Evolutionary conservation across 2,329 filamentous ascomycete species (phyloP).

Genomic region (Pseudomassariella vexata): DNA sequence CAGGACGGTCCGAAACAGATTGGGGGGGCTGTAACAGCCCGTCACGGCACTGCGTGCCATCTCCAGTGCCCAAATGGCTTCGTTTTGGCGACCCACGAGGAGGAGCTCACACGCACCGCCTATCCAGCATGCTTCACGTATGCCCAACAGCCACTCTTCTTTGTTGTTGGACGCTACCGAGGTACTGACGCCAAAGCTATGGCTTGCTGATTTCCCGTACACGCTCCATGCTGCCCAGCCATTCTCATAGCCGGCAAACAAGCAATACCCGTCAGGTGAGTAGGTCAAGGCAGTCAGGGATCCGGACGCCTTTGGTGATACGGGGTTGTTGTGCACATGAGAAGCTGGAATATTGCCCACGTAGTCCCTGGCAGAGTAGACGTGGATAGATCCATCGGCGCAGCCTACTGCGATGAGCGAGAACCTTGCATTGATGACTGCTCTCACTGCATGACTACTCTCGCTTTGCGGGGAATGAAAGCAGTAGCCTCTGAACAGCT

Average conservation of each 20-base stretch:
- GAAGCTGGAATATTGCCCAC: slow-evolving; percentile 86
- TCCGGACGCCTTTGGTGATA: slow-evolving; percentile 64
- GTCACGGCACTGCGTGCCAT: slow-evolving; percentile 92
- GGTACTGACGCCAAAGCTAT: slow-evolving; percentile 71
- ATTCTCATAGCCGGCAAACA: slow-evolving; percentile 87
- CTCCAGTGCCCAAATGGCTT: slow-evolving; percentile 80
- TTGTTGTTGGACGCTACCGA: slow-evolving; percentile 59
- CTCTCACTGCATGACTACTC: slow-evolving; percentile 59
- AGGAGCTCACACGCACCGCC: slow-evolving; percentile 83
- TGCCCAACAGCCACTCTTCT: slow-evolving; percentile 79
- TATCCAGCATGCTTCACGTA: slow-evolving; percentile 77
- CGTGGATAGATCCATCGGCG: slow-evolving; percentile 68
- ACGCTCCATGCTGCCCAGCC: slow-evolving; percentile 98
- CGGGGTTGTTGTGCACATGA: slow-evolving; percentile 67
- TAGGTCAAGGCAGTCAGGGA: slow-evolving; percentile 70
- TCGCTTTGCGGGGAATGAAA: slow-evolving; percentile 70
- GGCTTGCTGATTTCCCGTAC: slow-evolving; percentile 83
- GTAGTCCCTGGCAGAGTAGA: slow-evolving; percentile 94
- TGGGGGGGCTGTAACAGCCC: slow-evolving; percentile 85
- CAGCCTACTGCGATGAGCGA: slow-evolving; percentile 88
- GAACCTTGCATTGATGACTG: slow-evolving; percentile 89
- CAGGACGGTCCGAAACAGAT: slow-evolving; percentile 81
- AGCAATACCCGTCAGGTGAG: slow-evolving; percentile 91
- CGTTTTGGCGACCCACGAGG: slow-evolving; percentile 63
- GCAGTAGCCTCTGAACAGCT: slow-evolving; percentile 82